Percentiles rank a stretch among this genome's conserved stretches.
These are phyloP conservation scores for Salix purpurea DNA, from an alignment of 345 rosid genomes.

Conservation along the genomic window DNA sequence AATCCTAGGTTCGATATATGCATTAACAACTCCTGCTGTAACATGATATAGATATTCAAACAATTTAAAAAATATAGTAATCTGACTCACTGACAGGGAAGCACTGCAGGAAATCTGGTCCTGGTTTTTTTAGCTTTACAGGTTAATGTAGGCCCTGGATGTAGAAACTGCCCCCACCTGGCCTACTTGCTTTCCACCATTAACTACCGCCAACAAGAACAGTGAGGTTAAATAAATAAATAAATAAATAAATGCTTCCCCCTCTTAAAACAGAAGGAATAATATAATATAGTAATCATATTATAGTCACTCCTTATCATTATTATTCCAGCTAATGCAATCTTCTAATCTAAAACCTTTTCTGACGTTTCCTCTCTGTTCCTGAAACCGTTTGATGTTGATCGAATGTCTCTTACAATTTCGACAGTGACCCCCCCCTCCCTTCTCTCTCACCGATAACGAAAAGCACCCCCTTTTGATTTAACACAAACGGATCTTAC, in stretches of 20 bases:
- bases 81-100: too few relatives aligned
- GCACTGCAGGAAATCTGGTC: too few relatives aligned
- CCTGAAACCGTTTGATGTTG: conserved; percentile 27
- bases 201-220: conserved; percentile 4
- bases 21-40: too few relatives aligned
- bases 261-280: not conserved
- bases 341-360: not conserved
- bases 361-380: not conserved
- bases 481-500: not conserved
- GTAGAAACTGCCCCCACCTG: too few relatives aligned
- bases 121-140: too few relatives aligned
- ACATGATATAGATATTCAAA: too few relatives aligned
- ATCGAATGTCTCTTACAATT: conserved; percentile 22
- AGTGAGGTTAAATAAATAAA: not conserved
- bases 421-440: conserved; percentile 17
- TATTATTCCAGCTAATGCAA: conserved; percentile 26
- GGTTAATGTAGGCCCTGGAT: too few relatives aligned
- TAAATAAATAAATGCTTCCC: not conserved
- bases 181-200: not conserved
- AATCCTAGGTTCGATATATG: too few relatives aligned
- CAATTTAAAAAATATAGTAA: too few relatives aligned
- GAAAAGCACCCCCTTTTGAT: conserved; percentile 11
- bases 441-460: conserved; percentile 7
- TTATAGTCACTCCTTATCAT: not conserved
- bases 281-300: conserved; percentile 8